Evolutionary conservation across 139 green algal genomes (phyloP).

Genomic region (Coelastrella sp.): DNA sequence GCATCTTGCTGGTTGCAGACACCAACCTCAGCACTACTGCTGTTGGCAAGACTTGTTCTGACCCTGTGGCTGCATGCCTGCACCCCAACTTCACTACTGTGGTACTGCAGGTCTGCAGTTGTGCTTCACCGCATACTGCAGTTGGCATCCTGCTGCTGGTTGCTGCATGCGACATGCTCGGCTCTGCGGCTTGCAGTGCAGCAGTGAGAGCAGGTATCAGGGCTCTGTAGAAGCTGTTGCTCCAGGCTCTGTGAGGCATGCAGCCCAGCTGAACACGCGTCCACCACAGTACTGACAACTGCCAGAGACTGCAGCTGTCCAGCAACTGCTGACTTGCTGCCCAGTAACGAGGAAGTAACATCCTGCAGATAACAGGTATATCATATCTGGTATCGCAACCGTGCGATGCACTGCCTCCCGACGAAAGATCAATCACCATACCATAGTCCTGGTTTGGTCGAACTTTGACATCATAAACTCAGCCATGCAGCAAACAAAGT

Average conservation of each 20-base stretch:
- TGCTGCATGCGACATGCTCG: too few species aligned
- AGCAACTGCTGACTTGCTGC: constrained; percentile 33
- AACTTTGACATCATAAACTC: too few species aligned
- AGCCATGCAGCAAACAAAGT: too few species aligned
- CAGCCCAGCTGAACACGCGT: not conserved
- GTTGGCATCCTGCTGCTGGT: too few species aligned
- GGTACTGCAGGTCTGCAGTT: too few species aligned
- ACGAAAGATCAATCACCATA: not conserved
- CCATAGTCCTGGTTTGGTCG: too few species aligned
- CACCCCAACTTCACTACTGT: too few species aligned
- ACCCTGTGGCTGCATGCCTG: not conserved
- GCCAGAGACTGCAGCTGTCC: not conserved
- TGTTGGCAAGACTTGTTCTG: not conserved
- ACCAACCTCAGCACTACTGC: not conserved
- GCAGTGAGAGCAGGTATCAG: not conserved
- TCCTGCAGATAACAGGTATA: not conserved
- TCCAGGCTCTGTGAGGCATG: not conserved
- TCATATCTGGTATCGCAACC: not conserved
- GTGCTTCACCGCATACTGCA: too few species aligned
- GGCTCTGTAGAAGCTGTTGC: constrained; percentile 10
- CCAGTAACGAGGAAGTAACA: constrained; percentile 32
- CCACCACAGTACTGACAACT: constrained; percentile 33
- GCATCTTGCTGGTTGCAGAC: not conserved
- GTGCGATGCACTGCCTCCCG: too few species aligned
- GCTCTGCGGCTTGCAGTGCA: constrained; percentile 15